Conservation (phyloP, 106 monocot genomes). For the Triglochin maritima region DNA sequence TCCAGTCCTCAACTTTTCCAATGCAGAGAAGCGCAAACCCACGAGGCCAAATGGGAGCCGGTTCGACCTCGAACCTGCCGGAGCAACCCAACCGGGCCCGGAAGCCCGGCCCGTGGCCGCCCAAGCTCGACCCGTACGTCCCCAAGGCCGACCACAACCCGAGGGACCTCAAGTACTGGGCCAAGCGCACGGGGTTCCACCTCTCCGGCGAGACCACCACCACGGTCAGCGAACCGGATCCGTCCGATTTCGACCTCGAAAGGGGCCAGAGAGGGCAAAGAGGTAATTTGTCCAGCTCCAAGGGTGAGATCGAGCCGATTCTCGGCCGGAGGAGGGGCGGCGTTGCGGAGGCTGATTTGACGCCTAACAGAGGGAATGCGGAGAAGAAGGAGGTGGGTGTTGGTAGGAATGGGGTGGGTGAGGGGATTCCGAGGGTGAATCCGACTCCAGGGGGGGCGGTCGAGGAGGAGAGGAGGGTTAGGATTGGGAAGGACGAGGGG, state of each 20-base stretch:
- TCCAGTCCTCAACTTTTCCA: not conserved
- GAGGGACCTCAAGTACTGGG: constrained; percentile 81
- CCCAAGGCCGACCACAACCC: constrained; percentile 58
- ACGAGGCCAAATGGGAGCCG: constrained; percentile 9
- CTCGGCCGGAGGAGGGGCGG: constrained; percentile 24
- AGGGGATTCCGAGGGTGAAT: constrained; percentile 6
- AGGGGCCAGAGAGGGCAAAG: constrained; percentile 1
- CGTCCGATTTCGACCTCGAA: constrained; percentile 6
- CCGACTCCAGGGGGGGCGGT: not conserved
- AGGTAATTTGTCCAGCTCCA: not conserved
- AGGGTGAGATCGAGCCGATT: constrained; percentile 24
- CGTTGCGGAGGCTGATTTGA: constrained; percentile 7
- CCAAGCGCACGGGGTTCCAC: constrained; percentile 78
- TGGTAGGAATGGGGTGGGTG: constrained; percentile 1
- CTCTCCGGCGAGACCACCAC: constrained; percentile 55
- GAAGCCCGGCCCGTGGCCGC: constrained; percentile 47
- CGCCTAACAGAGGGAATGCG: not conserved
- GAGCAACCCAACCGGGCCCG: not conserved
- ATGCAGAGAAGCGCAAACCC: not conserved
- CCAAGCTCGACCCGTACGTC: constrained; percentile 61
- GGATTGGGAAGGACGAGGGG: constrained; percentile 3
- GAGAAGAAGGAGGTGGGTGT: not conserved
- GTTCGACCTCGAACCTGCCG: constrained; percentile 10
- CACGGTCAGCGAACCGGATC: constrained; percentile 15
- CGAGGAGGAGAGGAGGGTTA: constrained; percentile 19